Base-by-base conservation (phyloP, 2,329 filamentous ascomycete genomes). In the Aspergillus viridinutans region DNA sequence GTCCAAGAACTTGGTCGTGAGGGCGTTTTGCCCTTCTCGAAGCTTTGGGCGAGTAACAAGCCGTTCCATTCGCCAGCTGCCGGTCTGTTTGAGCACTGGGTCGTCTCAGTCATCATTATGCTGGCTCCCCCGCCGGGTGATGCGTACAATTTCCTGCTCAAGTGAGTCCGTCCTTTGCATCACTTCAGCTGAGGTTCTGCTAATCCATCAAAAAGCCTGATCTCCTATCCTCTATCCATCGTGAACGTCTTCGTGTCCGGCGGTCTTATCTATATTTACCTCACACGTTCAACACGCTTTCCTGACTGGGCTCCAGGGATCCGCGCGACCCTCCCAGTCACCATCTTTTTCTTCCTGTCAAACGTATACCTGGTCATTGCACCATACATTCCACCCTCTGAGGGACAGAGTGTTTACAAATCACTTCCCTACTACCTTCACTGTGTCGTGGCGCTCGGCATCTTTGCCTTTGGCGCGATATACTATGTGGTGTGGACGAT, bases 21-120 rank as follows among this genome's bases (percentile, higher is more conserved):
- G 65, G 86, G 86, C 0, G 75, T 90, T 4, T 66, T 90, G 14
- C 88, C 88, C 0, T 87, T 81, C 54, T 85, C 83, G 58, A 78
- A 79, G 2, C 83, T 90, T 68, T 90, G 85, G 84, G 87, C 87
- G 0, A 88, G 85, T 3, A 87, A 85, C 65, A 83, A 81, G 71
- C 88, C 87, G 0, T 87, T 85, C 59, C 84, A 86, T 55, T 81
- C 87, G 0, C 87, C 87, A 0, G 80, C 83, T n/a, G 76, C 84
- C 6, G 73, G 73, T 10, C 64, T 78, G 9, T 83, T 89, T 62
- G 77, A 89, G 21, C 86, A 89, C 69, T 89, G 84, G 81, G 65
- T 86, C 17, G 79, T 88, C 2, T 87, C 85, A 0, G 77, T 87
- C 56, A 80, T 90, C 48, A 80, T 89, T 12, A 80, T 90, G 32